Evolutionary conservation across 306 rosid species (phyloP).

Genomic region (Prunus padus): DNA sequence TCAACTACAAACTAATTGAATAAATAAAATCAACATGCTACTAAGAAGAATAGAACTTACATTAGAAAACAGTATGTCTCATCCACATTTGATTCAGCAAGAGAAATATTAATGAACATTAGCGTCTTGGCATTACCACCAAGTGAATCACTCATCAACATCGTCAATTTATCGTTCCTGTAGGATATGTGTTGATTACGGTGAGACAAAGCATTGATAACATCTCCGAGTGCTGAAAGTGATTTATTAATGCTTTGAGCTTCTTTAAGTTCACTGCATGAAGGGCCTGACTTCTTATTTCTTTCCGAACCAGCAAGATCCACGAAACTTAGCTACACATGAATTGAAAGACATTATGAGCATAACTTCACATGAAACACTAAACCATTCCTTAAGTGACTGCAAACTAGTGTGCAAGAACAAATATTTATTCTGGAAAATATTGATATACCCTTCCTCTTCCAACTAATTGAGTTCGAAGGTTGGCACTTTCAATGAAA

Average conservation of each 20-base stretch:
- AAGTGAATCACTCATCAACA: constrained; percentile 96
- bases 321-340: constrained; percentile 80
- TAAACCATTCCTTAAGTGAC: not conserved
- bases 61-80: constrained; percentile 84
- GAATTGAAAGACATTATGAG: not conserved
- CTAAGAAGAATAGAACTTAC: constrained; percentile 42
- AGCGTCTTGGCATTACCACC: constrained; percentile 96
- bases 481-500: constrained; percentile 81
- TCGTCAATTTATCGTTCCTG: constrained; percentile 84
- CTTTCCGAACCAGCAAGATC: constrained; percentile 99
- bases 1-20: not conserved
- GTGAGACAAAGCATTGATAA: constrained; percentile 74
- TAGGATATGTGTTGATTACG: constrained; percentile 92
- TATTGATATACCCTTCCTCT: constrained; percentile 75
- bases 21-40: not conserved
- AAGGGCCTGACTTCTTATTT: constrained; percentile 83
- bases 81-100: constrained; percentile 78
- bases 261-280: constrained; percentile 84
- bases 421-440: not conserved
- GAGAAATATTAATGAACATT: constrained; percentile 92
- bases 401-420: not conserved
- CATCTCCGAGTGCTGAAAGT: constrained; percentile 92
- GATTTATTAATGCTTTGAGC: constrained; percentile 96
- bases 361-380: not conserved
- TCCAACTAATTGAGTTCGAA: constrained; percentile 83